These are phyloP conservation scores for Yarrowia sp. DNA, from an alignment of 805 yeast species.

Conservation along the genomic window DNA sequence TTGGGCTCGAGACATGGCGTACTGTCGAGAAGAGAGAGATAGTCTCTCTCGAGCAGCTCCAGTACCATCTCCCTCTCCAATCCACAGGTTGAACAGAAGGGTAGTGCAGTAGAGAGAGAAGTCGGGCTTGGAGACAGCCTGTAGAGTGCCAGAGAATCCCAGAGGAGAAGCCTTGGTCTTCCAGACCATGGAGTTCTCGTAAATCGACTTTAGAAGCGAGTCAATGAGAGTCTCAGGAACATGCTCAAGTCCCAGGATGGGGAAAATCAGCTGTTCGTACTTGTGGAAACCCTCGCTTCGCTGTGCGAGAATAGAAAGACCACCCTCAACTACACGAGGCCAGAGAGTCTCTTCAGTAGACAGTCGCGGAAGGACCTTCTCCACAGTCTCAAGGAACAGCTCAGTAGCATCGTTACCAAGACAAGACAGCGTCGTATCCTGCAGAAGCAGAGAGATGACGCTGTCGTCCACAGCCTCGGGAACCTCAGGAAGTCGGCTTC, in stretches of 20 bases:
- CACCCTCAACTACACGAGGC: conserved; percentile 30
- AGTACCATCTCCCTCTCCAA: conserved; percentile 31
- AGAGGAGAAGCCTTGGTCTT: conserved; percentile 18
- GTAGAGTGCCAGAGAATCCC: conserved; percentile 28
- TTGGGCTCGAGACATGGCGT: conserved; percentile 26
- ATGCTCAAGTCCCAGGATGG: conserved; percentile 24
- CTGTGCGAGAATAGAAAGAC: conserved; percentile 19
- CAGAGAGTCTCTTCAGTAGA: conserved; percentile 24
- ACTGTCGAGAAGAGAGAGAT: background rate
- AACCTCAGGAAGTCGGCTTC: conserved; percentile 26
- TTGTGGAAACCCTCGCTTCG: conserved; percentile 30
- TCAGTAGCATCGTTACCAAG: conserved; percentile 19
- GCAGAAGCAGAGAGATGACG: conserved; percentile 9
- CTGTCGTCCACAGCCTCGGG: conserved; percentile 29
- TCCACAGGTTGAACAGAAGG: conserved; percentile 13
- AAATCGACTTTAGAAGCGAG: conserved; percentile 8
- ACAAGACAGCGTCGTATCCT: conserved; percentile 17
- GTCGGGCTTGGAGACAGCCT: conserved; percentile 23
- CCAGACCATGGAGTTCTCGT: conserved; percentile 36
- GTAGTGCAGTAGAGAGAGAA: conserved; percentile 30
- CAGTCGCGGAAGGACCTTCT: conserved; percentile 32
- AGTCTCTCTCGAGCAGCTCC: conserved; percentile 15
- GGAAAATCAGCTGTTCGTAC: conserved; percentile 23
- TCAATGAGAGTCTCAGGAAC: conserved; percentile 28
- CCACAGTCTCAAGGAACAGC: conserved; percentile 21